Evolutionary conservation across 495 filamentous ascomycete genomes (phyloP).

Genomic region (Neurospora pannonica): DNA sequence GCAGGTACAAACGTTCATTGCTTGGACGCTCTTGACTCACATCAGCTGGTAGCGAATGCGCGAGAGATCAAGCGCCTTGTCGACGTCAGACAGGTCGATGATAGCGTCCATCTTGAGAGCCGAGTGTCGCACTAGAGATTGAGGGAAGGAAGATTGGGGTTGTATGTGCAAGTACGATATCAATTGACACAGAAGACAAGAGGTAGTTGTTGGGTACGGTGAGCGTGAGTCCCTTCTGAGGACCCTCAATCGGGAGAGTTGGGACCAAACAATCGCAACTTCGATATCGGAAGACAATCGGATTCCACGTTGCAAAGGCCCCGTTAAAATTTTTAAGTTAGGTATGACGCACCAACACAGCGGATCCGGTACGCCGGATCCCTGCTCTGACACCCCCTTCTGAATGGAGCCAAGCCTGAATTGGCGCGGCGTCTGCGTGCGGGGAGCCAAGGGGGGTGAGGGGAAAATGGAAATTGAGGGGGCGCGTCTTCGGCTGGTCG

Average conservation of each 20-base stretch:
- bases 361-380: neutral
- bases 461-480: neutral
- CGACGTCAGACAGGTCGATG: slow-evolving; percentile 76
- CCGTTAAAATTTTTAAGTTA: neutral
- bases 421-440: neutral
- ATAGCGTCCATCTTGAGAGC: slow-evolving; percentile 65
- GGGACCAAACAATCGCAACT: neutral
- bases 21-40: slow-evolving; percentile 38
- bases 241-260: neutral
- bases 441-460: neutral
- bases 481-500: neutral
- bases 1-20: too few species aligned
- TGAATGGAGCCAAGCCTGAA: neutral
- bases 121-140: too few species aligned
- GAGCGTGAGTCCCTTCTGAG: neutral
- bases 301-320: neutral
- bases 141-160: neutral
- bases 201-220: neutral
- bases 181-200: neutral
- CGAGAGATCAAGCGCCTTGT: slow-evolving; percentile 76
- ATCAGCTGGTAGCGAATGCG: slow-evolving; percentile 96
- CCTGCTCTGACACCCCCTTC: neutral
- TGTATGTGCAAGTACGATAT: neutral
- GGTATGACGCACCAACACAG: neutral
- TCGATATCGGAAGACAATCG: neutral